Evolutionary conservation across 768 basidiomycete genomes (phyloP).

Genomic region (Boletus pseudopeckii): DNA sequence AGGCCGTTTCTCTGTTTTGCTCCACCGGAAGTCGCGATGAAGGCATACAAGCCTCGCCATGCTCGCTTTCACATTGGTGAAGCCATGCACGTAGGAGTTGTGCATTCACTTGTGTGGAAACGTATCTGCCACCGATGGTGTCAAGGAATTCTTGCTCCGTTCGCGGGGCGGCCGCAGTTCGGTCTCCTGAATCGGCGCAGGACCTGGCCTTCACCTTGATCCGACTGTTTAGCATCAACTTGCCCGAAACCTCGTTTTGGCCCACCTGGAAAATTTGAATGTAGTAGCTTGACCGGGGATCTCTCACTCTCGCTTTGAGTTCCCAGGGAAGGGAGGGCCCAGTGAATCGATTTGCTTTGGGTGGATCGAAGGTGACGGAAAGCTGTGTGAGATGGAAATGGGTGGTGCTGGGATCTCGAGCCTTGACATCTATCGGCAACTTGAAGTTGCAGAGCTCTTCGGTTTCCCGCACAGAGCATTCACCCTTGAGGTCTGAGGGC

Average conservation of each 20-base stretch:
- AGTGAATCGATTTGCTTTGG: too few species aligned
- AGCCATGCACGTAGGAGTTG: conserved; percentile 15
- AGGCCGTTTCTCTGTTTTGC: not conserved
- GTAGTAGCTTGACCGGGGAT: not conserved
- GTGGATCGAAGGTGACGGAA: conserved; percentile 2
- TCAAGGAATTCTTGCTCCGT: conserved; percentile 1
- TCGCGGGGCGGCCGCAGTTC: not conserved
- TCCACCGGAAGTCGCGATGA: not conserved
- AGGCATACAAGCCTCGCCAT: conserved; percentile 7
- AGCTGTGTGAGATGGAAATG: conserved; percentile 16
- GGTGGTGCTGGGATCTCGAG: conserved; percentile 1
- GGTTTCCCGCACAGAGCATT: not conserved
- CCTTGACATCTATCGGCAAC: not conserved
- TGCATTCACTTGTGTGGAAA: not conserved
- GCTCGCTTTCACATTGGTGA: conserved; percentile 11
- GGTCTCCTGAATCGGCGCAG: not conserved
- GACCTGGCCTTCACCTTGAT: conserved; percentile 7
- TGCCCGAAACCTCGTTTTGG: not conserved
- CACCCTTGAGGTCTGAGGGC: conserved; percentile 4
- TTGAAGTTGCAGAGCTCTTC: conserved; percentile 4
- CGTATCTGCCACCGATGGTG: conserved; percentile 8
- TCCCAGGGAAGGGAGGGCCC: conserved; percentile 16
- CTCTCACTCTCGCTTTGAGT: not conserved
- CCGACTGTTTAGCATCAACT: not conserved
- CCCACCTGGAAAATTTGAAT: conserved; percentile 11